These are phyloP conservation scores for Cinchona pubescens DNA, from an alignment of 257 asterid species.

Conservation along the genomic window DNA sequence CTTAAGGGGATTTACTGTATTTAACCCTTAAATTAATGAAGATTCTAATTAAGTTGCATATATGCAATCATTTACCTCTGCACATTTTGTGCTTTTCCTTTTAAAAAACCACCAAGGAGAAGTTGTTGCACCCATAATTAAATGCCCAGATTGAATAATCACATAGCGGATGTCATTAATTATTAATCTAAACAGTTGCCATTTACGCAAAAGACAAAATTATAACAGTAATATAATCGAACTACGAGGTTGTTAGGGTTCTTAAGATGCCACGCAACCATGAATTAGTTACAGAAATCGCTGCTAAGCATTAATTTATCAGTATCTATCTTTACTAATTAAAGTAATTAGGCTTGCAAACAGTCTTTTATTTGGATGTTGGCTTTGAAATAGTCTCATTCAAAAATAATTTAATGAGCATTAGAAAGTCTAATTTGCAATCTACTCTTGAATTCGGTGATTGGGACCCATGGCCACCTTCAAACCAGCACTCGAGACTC, in stretches of 20 bases:
- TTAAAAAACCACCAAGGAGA: neutral
- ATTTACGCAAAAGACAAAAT: conserved; percentile 9
- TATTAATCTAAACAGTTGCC: neutral
- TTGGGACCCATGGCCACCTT: conserved; percentile 16
- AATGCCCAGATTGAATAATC: neutral
- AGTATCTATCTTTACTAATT: neutral
- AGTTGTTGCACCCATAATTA: neutral
- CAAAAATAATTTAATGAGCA: neutral
- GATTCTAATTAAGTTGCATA: conserved; percentile 14
- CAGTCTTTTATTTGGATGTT: neutral
- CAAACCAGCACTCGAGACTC: neutral
- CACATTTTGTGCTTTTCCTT: neutral
- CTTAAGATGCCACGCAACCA: neutral
- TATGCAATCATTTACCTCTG: neutral
- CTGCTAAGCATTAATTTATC: neutral
- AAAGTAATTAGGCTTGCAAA: neutral
- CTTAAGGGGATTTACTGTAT: no score
- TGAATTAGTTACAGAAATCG: neutral
- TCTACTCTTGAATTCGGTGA: conserved; percentile 19
- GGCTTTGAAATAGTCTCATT: no score
- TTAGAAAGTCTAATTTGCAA: conserved; percentile 1
- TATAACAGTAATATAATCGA: neutral
- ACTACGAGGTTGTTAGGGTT: neutral
- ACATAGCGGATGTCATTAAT: neutral
- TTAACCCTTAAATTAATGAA: conserved; percentile 5